phyloP scores from a whole-genome alignment of 805 yeast species.

The Kazachstania kunashirensis region DNA sequence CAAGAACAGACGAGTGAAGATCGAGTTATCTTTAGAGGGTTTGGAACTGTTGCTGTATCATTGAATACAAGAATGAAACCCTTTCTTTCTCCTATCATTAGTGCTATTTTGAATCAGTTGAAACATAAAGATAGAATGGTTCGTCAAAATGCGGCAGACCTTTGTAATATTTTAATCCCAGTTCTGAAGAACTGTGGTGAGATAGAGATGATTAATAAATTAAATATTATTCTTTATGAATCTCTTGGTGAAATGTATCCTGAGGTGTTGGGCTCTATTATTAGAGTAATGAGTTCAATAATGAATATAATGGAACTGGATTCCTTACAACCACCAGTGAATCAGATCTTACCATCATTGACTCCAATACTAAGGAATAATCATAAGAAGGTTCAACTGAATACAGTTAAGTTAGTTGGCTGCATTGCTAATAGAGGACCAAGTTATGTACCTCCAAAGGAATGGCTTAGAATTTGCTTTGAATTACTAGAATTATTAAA shows the following conservation, averaged over 20 bases:
- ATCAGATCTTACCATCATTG: constrained; percentile 74
- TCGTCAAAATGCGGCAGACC: constrained; percentile 77
- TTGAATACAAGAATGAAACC: constrained; percentile 59
- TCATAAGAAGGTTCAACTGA: constrained; percentile 84
- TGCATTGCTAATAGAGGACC: constrained; percentile 71
- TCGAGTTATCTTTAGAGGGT: constrained; percentile 45
- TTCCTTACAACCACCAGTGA: constrained; percentile 66
- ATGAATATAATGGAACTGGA: constrained; percentile 50
- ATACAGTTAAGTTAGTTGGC: constrained; percentile 70
- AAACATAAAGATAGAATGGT: constrained; percentile 61
- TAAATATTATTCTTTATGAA: constrained; percentile 74
- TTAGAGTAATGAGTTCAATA: constrained; percentile 60
- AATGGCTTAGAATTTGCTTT: constrained; percentile 95
- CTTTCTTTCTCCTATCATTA: constrained; percentile 60
- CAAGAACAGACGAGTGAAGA: constrained; percentile 67
- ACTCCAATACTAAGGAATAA: constrained; percentile 86
- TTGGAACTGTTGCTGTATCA: constrained; percentile 53
- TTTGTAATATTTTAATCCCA: constrained; percentile 57
- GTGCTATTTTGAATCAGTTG: constrained; percentile 62
- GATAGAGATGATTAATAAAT: constrained; percentile 49
- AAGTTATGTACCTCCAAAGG: constrained; percentile 77
- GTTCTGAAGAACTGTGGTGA: constrained; percentile 58
- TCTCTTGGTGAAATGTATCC: constrained; percentile 92
- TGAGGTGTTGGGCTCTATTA: constrained; percentile 79
- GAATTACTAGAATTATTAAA: constrained; percentile 83